A percentile compares a stretch with the other conserved stretches of the same genome.
Conservation (phyloP, 2,329 filamentous ascomycete genomes). For the Monosporascus cannonballus region DNA sequence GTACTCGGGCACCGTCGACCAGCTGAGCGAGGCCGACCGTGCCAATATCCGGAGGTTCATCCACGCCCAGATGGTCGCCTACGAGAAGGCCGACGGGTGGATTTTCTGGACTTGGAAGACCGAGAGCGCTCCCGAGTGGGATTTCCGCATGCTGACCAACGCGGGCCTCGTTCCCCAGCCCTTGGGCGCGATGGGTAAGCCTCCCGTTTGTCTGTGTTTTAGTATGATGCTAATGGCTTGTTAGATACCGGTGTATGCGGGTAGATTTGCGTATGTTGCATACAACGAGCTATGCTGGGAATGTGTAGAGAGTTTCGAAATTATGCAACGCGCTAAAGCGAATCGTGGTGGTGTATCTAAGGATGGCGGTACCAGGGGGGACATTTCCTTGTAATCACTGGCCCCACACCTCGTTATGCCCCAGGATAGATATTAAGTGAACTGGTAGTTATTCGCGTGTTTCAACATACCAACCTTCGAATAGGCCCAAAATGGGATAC, state of each 20-base stretch:
- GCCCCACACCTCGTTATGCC: too few relatives aligned
- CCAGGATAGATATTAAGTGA: too few relatives aligned
- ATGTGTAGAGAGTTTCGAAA: too few relatives aligned
- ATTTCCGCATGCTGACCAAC: constrained; percentile 44
- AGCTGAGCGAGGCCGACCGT: constrained; percentile 51
- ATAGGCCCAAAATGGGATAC: too few relatives aligned
- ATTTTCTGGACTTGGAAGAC: constrained; percentile 82
- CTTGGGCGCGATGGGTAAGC: constrained; percentile 4
- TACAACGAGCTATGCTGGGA: too few relatives aligned
- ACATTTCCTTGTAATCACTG: too few relatives aligned
- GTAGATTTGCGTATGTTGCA: neutral
- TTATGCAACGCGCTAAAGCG: too few relatives aligned
- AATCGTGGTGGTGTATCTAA: too few relatives aligned
- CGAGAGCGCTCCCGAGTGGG: constrained; percentile 69
- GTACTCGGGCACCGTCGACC: constrained; percentile 2
- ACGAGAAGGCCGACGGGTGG: constrained; percentile 70
- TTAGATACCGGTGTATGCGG: neutral
- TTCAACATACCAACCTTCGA: too few relatives aligned
- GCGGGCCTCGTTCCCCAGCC: constrained; percentile 10
- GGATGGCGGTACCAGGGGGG: too few relatives aligned
- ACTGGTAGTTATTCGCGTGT: too few relatives aligned
- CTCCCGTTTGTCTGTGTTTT: neutral
- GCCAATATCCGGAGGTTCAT: constrained; percentile 64
- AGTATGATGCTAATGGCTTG: neutral
- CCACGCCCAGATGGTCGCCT: constrained; percentile 69